These are phyloP conservation scores for Chalciporus piperatus DNA, from an alignment of 768 basidiomycete species.

Conservation along the genomic window DNA sequence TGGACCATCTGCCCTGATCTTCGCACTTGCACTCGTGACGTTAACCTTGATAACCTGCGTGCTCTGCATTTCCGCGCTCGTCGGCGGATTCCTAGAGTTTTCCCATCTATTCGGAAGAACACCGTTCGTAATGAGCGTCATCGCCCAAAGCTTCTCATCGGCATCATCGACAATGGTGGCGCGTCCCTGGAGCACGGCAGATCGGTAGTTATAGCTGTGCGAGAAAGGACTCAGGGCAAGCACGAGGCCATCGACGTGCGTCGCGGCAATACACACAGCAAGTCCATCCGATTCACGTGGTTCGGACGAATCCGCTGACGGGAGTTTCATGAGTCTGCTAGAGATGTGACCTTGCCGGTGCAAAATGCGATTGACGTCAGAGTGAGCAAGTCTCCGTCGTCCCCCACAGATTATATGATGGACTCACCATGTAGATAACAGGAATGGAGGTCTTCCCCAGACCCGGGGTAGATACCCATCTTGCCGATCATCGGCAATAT, in stretches of 20 bases:
- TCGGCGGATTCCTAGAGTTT: constrained; percentile 17
- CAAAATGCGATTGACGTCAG: not conserved
- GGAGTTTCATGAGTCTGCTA: constrained; percentile 28
- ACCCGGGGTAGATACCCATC: constrained; percentile 16
- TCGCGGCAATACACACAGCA: constrained; percentile 23
- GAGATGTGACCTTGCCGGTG: constrained; percentile 17
- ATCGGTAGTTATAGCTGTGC: constrained; percentile 27
- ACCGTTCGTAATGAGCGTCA: constrained; percentile 20
- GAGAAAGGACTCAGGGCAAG: constrained; percentile 23
- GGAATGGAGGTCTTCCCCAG: constrained; percentile 2
- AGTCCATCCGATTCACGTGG: constrained; percentile 6
- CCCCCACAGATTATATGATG: not conserved
- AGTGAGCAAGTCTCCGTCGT: not conserved
- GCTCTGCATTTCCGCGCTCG: constrained; percentile 21
- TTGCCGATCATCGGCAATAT: constrained; percentile 29
- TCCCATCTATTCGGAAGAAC: constrained; percentile 26
- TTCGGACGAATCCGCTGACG: not conserved
- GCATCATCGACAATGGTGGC: constrained; percentile 13
- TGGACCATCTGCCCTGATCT: constrained; percentile 22
- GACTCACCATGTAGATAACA: constrained; percentile 25
- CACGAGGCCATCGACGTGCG: constrained; percentile 24
- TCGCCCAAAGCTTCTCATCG: constrained; percentile 26
- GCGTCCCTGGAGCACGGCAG: constrained; percentile 20
- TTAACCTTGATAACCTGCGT: constrained; percentile 23
- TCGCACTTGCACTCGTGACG: constrained; percentile 22